These are phyloP conservation scores for Peniophora sp. DNA, from an alignment of 1,284 basidiomycete species.

Conservation along the genomic window DNA sequence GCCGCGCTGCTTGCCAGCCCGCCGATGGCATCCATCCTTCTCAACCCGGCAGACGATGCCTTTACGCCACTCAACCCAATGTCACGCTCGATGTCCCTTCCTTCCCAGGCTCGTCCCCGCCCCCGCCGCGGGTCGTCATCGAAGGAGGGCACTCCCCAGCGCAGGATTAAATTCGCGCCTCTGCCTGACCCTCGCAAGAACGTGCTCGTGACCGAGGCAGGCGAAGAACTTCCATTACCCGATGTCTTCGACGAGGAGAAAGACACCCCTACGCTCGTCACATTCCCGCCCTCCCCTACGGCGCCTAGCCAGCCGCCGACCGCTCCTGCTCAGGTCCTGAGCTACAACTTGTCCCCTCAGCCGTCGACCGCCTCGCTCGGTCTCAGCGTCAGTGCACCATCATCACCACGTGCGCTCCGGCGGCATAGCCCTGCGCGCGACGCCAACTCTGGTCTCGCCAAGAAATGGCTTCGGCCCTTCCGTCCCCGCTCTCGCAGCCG, in stretches of 20 bases:
- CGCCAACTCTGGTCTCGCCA: background rate
- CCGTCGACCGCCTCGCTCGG: conserved; percentile 8
- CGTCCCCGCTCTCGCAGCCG: background rate
- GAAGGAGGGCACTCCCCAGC: conserved; percentile 12
- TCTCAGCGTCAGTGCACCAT: background rate
- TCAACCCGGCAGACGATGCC: too few relatives aligned
- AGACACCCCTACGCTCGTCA: conserved; percentile 5
- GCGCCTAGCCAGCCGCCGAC: background rate
- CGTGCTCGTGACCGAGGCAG: conserved; percentile 33
- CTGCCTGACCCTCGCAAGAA: conserved; percentile 64
- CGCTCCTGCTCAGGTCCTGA: conserved; percentile 8
- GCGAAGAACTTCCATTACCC: conserved; percentile 29
- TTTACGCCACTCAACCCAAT: too few relatives aligned
- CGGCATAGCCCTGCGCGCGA: too few relatives aligned
- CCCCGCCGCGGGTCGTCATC: too few relatives aligned
- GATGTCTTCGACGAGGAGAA: conserved; percentile 23
- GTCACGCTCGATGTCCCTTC: too few relatives aligned
- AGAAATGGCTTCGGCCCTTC: background rate
- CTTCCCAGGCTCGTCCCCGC: too few relatives aligned
- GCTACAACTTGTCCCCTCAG: conserved; percentile 9
- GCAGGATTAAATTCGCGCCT: conserved; percentile 66
- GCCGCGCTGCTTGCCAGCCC: too few relatives aligned
- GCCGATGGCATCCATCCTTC: too few relatives aligned
- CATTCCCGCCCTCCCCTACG: conserved; percentile 1
- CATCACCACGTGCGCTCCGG: too few relatives aligned